Evolutionary conservation across 208 protist genomes (phyloP).

Genomic region (Leishmania turanica): DNA sequence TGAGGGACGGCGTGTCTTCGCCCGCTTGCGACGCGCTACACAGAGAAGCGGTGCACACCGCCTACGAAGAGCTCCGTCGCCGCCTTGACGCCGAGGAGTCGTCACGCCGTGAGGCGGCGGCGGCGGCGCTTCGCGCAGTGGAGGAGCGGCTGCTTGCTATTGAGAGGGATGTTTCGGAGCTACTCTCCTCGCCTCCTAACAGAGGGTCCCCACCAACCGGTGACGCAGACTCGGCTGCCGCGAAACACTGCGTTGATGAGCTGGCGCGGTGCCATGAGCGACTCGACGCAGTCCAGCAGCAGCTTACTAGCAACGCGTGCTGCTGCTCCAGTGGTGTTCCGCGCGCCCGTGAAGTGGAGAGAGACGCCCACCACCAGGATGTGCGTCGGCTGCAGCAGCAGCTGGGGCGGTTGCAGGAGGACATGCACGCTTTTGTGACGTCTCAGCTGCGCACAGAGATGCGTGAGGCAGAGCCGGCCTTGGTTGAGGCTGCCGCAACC

Average conservation of each 20-base stretch:
- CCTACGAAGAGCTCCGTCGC: background rate
- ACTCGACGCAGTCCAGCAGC: conserved; percentile 15
- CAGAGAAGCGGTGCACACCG: conserved; percentile 2
- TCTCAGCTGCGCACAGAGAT: conserved; percentile 2
- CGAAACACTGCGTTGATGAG: background rate
- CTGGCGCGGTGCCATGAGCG: conserved; percentile 15
- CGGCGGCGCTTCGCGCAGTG: background rate
- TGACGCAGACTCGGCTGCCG: background rate
- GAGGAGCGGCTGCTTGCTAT: background rate
- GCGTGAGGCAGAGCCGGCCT: background rate
- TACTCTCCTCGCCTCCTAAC: background rate
- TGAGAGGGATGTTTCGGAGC: background rate
- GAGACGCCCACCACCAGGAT: background rate
- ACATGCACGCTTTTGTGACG: background rate
- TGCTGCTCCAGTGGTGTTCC: background rate
- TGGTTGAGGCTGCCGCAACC: background rate
- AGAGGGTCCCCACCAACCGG: background rate
- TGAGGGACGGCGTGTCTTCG: background rate
- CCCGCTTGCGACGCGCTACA: background rate
- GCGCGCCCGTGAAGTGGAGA: background rate
- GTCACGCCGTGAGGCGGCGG: background rate
- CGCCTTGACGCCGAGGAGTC: conserved; percentile 9
- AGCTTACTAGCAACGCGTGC: background rate
- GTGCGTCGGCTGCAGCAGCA: conserved; percentile 6
- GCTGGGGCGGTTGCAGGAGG: conserved; percentile 1